A percentile compares a stretch with the other conserved stretches of the same genome.
These are phyloP conservation scores for Rhizomucor pusillus DNA, from an alignment of 371 early-diverging fungal genomes.

Conservation along the genomic window DNA sequence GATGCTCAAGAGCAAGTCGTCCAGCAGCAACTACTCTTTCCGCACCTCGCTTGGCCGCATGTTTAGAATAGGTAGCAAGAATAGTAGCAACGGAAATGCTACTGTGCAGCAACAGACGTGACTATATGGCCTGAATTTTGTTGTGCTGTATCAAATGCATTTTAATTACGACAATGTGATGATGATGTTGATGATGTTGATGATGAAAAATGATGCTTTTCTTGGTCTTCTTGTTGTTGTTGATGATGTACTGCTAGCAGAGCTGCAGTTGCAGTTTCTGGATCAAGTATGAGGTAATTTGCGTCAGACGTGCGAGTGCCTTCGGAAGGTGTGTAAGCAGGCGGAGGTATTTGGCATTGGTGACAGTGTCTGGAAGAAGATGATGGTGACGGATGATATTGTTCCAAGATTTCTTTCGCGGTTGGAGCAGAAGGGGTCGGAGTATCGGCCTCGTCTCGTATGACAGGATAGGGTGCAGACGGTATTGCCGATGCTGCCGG, in stretches of 20 bases:
- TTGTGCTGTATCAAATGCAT: conserved; percentile 1
- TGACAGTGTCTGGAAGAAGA: conserved; percentile 7
- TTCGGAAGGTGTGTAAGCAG: conserved; percentile 9
- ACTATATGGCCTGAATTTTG: conserved; percentile 8
- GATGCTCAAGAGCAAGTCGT: conserved; percentile 34
- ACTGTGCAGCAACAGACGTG: conserved; percentile 16
- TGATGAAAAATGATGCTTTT: not conserved
- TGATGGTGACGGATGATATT: conserved; percentile 2
- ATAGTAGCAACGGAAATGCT: conserved; percentile 2
- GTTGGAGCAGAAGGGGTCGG: conserved; percentile 23
- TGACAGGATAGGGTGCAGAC: no score
- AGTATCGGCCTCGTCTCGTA: not conserved
- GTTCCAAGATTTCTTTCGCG: conserved; percentile 17
- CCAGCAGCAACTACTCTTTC: conserved; percentile 29
- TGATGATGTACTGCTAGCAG: not conserved
- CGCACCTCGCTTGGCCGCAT: conserved; percentile 37
- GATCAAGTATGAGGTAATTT: not conserved
- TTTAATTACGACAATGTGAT: conserved; percentile 1
- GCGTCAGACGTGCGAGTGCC: not conserved
- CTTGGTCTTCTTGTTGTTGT: not conserved
- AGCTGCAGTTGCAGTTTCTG: conserved; percentile 5
- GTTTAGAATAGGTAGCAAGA: conserved; percentile 32
- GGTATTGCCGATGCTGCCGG: not conserved
- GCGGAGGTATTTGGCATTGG: conserved; percentile 6
- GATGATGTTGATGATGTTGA: conserved; percentile 2